phyloP scores from a whole-genome alignment of 139 green algal species.

The Axilococcus clingmanii region DNA sequence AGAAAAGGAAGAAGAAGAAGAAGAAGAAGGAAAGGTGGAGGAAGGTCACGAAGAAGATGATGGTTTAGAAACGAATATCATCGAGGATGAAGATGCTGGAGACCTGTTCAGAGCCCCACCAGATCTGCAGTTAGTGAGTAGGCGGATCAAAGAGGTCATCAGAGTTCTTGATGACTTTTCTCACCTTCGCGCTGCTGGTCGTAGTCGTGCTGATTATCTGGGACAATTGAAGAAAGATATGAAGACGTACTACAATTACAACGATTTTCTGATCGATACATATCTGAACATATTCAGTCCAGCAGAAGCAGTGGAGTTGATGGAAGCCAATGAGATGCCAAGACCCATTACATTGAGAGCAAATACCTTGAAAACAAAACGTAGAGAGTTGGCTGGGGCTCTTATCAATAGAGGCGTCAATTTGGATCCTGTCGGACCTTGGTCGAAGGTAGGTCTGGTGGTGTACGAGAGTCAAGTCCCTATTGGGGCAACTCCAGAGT shows the following conservation, averaged over 20 bases:
- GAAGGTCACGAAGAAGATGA: background rate
- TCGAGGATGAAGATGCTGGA: conserved; percentile 33
- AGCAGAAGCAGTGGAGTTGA: conserved; percentile 69
- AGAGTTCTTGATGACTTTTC: conserved; percentile 74
- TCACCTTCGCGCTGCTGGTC: conserved; percentile 29
- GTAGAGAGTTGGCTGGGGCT: conserved; percentile 83
- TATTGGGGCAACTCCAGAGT: conserved; percentile 97
- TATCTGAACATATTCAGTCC: conserved; percentile 63
- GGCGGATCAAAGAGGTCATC: conserved; percentile 56
- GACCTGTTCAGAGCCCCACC: too few species aligned
- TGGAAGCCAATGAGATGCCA: conserved; percentile 71
- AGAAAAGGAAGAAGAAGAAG: background rate
- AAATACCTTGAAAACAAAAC: conserved; percentile 91
- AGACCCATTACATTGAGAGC: conserved; percentile 66
- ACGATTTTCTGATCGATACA: conserved; percentile 84
- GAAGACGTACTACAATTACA: conserved; percentile 92
- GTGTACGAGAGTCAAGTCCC: conserved; percentile 95
- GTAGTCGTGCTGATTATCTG: conserved; percentile 65
- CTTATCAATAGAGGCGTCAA: conserved; percentile 96
- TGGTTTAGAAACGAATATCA: conserved; percentile 55
- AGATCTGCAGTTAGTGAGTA: conserved; percentile 33
- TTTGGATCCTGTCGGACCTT: conserved; percentile 94
- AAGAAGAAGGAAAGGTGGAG: background rate
- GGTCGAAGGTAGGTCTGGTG: conserved; percentile 95
- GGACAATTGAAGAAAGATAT: conserved; percentile 75